These are phyloP conservation scores for Boletales sp. DNA, from an alignment of 768 basidiomycete species.

Conservation along the genomic window DNA sequence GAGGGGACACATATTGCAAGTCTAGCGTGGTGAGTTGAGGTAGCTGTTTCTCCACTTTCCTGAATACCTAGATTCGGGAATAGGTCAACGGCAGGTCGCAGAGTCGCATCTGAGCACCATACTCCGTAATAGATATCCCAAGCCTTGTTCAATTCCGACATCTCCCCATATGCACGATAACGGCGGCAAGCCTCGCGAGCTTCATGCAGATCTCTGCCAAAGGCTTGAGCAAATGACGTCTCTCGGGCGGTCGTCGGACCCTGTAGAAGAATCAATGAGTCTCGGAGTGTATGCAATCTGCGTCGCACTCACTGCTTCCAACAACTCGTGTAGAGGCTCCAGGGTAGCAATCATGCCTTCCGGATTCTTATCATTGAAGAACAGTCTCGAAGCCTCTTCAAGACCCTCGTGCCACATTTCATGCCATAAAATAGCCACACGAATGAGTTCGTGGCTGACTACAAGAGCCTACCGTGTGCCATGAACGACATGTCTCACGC, in stretches of 20 bases:
- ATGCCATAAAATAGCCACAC: slow-evolving; percentile 98
- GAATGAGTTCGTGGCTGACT: slow-evolving; percentile 92
- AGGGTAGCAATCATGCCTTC: slow-evolving; percentile 94
- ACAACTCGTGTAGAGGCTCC: slow-evolving; percentile 88
- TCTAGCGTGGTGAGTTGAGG: slow-evolving; percentile 87
- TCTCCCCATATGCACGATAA: slow-evolving; percentile 83
- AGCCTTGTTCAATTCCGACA: slow-evolving; percentile 88
- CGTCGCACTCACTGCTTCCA: slow-evolving; percentile 66
- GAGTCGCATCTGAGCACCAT: slow-evolving; percentile 21
- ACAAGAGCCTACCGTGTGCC: slow-evolving; percentile 57
- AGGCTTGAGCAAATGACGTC: slow-evolving; percentile 91
- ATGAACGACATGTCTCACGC: background rate
- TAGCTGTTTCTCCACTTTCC: slow-evolving; percentile 92
- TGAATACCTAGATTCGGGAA: slow-evolving; percentile 67
- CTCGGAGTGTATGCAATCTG: background rate
- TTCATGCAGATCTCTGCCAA: slow-evolving; percentile 87
- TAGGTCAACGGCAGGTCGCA: background rate
- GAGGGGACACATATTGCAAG: slow-evolving; percentile 95
- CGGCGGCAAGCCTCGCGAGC: slow-evolving; percentile 88
- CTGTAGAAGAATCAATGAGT: slow-evolving; percentile 36
- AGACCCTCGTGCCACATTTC: slow-evolving; percentile 98
- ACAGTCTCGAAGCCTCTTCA: slow-evolving; percentile 94
- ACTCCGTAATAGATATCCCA: slow-evolving; percentile 99
- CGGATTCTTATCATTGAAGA: slow-evolving; percentile 96
- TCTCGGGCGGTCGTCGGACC: slow-evolving; percentile 93